Percentiles rank a stretch among this genome's conserved stretches.
Evolutionary conservation across 192 early-diverging fungal species (phyloP).

Genomic region (Rhizophagus prolifer): DNA sequence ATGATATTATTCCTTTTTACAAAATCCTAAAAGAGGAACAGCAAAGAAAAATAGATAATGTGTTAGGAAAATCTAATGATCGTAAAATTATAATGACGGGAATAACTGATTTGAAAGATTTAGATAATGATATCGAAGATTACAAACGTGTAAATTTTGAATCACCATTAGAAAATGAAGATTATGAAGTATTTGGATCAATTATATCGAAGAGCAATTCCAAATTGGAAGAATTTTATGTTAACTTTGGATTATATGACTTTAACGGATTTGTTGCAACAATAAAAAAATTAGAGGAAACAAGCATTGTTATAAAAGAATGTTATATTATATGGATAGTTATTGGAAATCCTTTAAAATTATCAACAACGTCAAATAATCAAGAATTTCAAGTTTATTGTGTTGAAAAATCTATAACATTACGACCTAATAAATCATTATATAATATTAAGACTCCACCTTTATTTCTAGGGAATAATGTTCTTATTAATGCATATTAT

Average conservation of each 20-base stretch:
- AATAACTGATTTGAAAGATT: not conserved
- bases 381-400: not conserved
- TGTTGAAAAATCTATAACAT: not conserved
- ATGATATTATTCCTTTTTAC: not conserved
- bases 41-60: not conserved
- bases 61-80: not conserved
- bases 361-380: not conserved
- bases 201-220: not conserved
- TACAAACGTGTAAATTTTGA: not conserved
- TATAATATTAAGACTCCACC: not conserved
- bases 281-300: not conserved
- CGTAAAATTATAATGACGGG: not conserved
- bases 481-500: not conserved
- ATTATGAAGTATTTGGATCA: not conserved
- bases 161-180: not conserved
- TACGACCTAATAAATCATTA: not conserved
- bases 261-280: not conserved
- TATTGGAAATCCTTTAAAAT: not conserved
- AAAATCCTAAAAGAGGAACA: not conserved
- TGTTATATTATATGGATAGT: not conserved
- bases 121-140: not conserved
- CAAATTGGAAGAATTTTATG: not conserved
- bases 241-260: not conserved
- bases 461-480: not conserved
- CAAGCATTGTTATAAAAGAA: not conserved